Evolutionary conservation across 805 yeast genomes (phyloP).

Genomic region (Candida bentonensis): DNA sequence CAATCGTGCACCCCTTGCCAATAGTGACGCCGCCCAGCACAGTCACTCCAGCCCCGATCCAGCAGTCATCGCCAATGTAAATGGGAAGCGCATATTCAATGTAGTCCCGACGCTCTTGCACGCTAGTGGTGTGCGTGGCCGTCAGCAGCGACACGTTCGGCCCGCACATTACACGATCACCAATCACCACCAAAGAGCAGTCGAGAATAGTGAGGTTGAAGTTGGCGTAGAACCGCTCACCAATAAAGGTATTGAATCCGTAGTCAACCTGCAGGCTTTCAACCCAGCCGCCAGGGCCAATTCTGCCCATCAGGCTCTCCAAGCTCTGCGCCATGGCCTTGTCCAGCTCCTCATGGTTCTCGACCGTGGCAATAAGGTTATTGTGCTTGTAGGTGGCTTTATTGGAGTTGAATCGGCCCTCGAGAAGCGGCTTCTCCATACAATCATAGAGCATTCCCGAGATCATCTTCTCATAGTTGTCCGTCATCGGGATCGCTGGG

Average conservation of each 20-base stretch:
- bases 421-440: constrained; percentile 16
- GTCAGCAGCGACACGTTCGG: constrained; percentile 48
- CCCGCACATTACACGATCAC: constrained; percentile 45
- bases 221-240: constrained; percentile 46
- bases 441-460: constrained; percentile 33
- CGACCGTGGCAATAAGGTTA: constrained; percentile 13
- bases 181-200: constrained; percentile 44
- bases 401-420: constrained; percentile 17
- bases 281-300: constrained; percentile 27
- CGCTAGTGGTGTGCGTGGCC: constrained; percentile 52
- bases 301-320: constrained; percentile 33
- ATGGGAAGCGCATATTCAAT: constrained; percentile 45
- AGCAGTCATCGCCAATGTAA: constrained; percentile 47
- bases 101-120: constrained; percentile 27
- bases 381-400: constrained; percentile 17
- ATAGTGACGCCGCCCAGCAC: constrained; percentile 54
- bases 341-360: constrained; percentile 15
- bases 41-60: constrained; percentile 47
- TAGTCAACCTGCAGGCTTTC: constrained; percentile 61
- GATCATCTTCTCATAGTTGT: constrained; percentile 43
- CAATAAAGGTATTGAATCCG: constrained; percentile 46
- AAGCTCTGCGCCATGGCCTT: constrained; percentile 27
- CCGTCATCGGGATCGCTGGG: constrained; percentile 4
- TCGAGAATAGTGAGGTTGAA: constrained; percentile 41
- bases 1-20: constrained; percentile 48